A percentile compares a stretch with the other conserved stretches of the same genome.
Conservation (phyloP, 1,284 basidiomycete genomes). For the Erythrobasidium hasegawianum region DNA sequence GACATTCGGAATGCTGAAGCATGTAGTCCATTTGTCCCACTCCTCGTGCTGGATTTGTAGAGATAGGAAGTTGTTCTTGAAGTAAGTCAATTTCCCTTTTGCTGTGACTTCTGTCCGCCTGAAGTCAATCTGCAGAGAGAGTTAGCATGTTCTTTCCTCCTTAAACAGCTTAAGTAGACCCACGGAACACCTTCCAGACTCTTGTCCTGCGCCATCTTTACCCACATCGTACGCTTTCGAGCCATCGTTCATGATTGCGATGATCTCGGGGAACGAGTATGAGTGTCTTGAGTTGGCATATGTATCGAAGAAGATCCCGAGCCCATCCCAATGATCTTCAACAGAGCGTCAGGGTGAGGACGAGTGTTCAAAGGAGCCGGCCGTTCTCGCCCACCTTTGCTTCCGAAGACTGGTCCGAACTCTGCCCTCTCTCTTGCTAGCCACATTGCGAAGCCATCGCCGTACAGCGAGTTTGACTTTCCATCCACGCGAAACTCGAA, state of each 20-base stretch:
- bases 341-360: background rate
- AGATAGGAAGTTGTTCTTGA: constrained; percentile 71
- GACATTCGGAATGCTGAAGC: constrained; percentile 72
- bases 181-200: constrained; percentile 55
- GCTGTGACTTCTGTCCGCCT: constrained; percentile 84
- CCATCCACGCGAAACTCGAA: constrained; percentile 88
- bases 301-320: constrained; percentile 95
- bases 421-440: constrained; percentile 73
- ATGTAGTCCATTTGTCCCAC: constrained; percentile 90
- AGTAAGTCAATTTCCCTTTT: constrained; percentile 80
- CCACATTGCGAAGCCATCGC: constrained; percentile 94
- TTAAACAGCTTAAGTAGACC: too few relatives aligned
- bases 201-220: constrained; percentile 75
- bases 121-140: constrained; percentile 64
- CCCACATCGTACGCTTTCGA: constrained; percentile 72
- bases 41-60: constrained; percentile 54
- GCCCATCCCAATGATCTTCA: constrained; percentile 79
- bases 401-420: constrained; percentile 89
- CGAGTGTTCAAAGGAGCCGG: background rate
- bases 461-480: constrained; percentile 69
- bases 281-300: constrained; percentile 79
- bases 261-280: constrained; percentile 82
- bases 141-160: too few relatives aligned
- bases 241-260: constrained; percentile 86
- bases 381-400: constrained; percentile 63